phyloP scores from a whole-genome alignment of 176 grass and related monocot genomes.

The Musa troglodytarum region DNA sequence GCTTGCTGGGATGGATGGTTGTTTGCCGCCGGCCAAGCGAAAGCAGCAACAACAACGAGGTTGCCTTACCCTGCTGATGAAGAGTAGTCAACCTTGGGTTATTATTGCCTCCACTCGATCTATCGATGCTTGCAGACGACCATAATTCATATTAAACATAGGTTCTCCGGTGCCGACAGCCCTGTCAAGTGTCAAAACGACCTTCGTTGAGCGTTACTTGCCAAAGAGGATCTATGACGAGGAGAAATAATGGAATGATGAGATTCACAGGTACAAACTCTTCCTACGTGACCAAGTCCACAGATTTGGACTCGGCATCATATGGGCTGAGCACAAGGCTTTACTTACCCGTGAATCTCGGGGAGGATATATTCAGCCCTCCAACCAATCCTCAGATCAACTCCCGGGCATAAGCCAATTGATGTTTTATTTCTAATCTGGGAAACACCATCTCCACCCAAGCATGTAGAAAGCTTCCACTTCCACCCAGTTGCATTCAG shows the following conservation, averaged over 20 bases:
- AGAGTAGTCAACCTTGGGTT: slow-evolving; percentile 12
- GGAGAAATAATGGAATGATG: not conserved
- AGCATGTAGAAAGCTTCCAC: slow-evolving; percentile 86
- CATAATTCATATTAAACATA: slow-evolving; percentile 70
- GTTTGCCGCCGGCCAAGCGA: too few relatives aligned
- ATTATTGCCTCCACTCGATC: slow-evolving; percentile 81
- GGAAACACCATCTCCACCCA: slow-evolving; percentile 84
- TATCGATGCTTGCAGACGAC: slow-evolving; percentile 76
- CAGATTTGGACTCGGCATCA: not conserved
- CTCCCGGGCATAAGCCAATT: slow-evolving; percentile 69
- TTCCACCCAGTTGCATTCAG: slow-evolving; percentile 82
- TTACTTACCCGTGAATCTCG: slow-evolving; percentile 77
- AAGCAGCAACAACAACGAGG: too few relatives aligned
- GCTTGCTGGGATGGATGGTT: too few relatives aligned
- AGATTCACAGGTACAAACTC: not conserved
- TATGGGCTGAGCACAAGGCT: not conserved
- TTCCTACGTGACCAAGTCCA: not conserved
- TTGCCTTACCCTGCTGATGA: too few relatives aligned
- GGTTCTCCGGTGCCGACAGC: slow-evolving; percentile 83
- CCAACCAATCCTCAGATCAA: slow-evolving; percentile 95
- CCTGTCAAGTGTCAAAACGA: slow-evolving; percentile 22
- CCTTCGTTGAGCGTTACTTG: not conserved
- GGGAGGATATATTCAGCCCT: slow-evolving; percentile 87
- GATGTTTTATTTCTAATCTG: slow-evolving; percentile 88
- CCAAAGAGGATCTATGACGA: not conserved